Percentiles rank a stretch among this genome's conserved stretches.
Conservation (phyloP, 306 rosid species). For the Glycine latifolia region DNA sequence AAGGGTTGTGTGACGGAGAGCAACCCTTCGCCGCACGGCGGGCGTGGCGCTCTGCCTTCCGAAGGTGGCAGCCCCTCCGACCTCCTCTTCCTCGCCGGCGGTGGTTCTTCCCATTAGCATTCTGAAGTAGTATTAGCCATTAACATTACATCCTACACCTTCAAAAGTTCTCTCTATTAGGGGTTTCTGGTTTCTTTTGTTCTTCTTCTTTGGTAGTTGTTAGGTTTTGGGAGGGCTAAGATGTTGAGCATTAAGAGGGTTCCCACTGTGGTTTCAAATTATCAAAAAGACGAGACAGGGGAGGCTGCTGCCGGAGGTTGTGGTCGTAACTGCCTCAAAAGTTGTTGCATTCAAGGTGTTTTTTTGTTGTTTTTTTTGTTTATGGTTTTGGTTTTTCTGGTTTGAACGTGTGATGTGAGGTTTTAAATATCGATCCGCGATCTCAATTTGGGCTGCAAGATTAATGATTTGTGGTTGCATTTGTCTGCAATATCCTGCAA, state of each 20-base stretch:
- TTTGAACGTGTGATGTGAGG: background rate
- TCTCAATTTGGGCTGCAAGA: background rate
- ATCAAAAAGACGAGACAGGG: constrained; percentile 76
- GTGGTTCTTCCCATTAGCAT: constrained; percentile 53
- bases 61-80: constrained; percentile 99
- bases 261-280: constrained; percentile 89
- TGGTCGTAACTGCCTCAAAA: constrained; percentile 80
- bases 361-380: background rate
- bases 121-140: background rate
- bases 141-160: background rate
- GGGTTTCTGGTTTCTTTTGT: background rate
- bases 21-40: constrained; percentile 99
- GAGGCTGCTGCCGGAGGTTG: constrained; percentile 69
- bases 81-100: constrained; percentile 98
- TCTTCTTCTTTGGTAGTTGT: constrained; percentile 17
- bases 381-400: background rate
- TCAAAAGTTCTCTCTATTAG: background rate
- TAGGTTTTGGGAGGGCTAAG: constrained; percentile 38
- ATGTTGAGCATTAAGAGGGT: constrained; percentile 96
- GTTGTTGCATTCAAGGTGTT: constrained; percentile 84
- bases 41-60: constrained; percentile 98
- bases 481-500: background rate
- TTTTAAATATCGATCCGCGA: background rate
- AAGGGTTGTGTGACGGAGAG: constrained; percentile 77
- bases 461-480: background rate